Evolutionary conservation across 2,329 filamentous ascomycete genomes (phyloP).

Genomic region (Hysterium pulicare): DNA sequence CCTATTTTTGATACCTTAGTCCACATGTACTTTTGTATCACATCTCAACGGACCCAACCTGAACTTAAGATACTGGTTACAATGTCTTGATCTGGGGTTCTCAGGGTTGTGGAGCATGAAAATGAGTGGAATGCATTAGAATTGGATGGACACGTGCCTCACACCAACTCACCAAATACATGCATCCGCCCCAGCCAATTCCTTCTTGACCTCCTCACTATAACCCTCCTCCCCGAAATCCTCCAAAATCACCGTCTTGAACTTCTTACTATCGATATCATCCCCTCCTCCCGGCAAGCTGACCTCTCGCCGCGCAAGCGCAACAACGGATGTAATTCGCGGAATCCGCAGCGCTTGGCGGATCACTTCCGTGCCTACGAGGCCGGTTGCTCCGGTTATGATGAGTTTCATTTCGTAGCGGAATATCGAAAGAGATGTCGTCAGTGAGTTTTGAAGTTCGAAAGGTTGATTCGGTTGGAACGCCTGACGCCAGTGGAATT

Average conservation of each 20-base stretch:
- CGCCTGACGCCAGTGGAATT: too few species aligned
- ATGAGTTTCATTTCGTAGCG: background rate
- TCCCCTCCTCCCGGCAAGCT: background rate
- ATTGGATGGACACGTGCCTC: background rate
- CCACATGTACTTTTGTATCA: too few species aligned
- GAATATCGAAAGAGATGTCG: too few species aligned
- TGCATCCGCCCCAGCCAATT: conserved; percentile 7
- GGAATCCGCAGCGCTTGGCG: background rate
- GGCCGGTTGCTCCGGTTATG: background rate
- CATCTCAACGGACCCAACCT: too few species aligned
- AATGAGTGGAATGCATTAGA: background rate
- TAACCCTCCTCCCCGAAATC: conserved; percentile 7
- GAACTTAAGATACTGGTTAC: background rate
- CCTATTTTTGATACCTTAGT: background rate
- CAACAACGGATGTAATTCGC: background rate
- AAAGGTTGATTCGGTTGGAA: too few species aligned
- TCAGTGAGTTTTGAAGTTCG: too few species aligned
- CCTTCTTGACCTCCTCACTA: conserved; percentile 5
- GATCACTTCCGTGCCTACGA: conserved; percentile 1
- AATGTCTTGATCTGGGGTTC: background rate
- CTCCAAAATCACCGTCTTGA: conserved; percentile 6
- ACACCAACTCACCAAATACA: conserved; percentile 7
- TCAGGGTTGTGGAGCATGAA: background rate
- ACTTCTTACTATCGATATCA: conserved; percentile 9
- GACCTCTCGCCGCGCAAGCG: background rate